Evolutionary conservation across 345 rosid genomes (phyloP).

Genomic region (Pugionium cornutum): DNA sequence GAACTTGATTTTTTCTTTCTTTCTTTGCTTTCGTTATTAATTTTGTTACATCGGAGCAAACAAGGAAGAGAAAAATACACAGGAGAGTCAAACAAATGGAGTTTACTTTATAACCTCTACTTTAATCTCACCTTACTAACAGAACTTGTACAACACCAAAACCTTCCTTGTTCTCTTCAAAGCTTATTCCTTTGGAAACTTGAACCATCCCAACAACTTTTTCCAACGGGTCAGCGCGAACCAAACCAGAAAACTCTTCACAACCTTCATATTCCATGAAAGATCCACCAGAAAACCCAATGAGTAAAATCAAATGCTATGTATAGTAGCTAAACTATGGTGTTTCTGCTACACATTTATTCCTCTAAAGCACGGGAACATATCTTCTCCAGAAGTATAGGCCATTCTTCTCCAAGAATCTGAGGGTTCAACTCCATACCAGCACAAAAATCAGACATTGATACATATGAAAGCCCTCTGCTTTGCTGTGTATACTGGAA

Average conservation of each 20-base stretch:
- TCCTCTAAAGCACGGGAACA: constrained; percentile 48
- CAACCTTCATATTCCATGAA: constrained; percentile 35
- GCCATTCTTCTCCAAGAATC: constrained; percentile 74
- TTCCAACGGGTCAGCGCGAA: background rate
- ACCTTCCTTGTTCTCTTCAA: constrained; percentile 11
- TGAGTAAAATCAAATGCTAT: constrained; percentile 25
- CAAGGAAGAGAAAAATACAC: constrained; percentile 12
- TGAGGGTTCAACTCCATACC: constrained; percentile 67
- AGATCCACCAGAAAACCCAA: constrained; percentile 9
- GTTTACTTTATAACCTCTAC: constrained; percentile 2
- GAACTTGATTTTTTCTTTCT: background rate
- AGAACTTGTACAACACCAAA: constrained; percentile 34
- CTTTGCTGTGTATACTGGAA: constrained; percentile 34
- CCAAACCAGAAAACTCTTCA: constrained; percentile 11
- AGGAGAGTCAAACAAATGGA: constrained; percentile 12
- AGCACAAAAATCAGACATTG: constrained; percentile 58
- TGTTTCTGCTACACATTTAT: constrained; percentile 27
- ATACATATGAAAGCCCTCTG: constrained; percentile 40
- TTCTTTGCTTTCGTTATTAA: constrained; percentile 27
- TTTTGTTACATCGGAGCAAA: constrained; percentile 32
- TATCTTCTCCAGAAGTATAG: constrained; percentile 67
- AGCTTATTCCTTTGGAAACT: constrained; percentile 1
- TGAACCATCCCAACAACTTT: constrained; percentile 26
- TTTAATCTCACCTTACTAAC: constrained; percentile 12
- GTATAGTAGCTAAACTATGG: constrained; percentile 17